Base-by-base conservation (phyloP, 1,284 basidiomycete species). In the Cryptococcus jaspeensis region DNA sequence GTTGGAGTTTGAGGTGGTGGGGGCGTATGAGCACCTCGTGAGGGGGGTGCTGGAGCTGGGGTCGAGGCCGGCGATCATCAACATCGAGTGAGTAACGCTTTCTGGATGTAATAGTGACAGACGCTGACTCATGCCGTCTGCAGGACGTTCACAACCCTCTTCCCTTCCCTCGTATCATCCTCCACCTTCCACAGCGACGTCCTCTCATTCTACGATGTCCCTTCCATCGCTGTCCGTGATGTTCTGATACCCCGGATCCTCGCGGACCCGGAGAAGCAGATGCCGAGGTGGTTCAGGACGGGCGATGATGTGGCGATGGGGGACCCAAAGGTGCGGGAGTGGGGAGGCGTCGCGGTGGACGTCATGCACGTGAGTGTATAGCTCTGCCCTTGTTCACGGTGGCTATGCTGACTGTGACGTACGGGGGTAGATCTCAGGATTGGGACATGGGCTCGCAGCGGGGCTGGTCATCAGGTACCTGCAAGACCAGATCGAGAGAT, bases 321-420 rank as follows among this genome's bases (percentile, higher is more conserved):
- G 11, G 75, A 77, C 56, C 59, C 64, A 16, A 77, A 77, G 56
- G 73, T 74, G 13, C 56, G 66, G 45, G 60, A 67, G 48, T 71
- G 67, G 67, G 70, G 73, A 1, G 71, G 71, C 1, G 54, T 65
- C 7, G 54, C 68, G 13, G 75, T 77, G 9, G 75, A 77, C 50
- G 57, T 77, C 36, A 72, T 77, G 71, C 74, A 75, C 52, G 73
- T 74, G 53, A 69, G 74, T n/a, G n/a, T n/a, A n/a, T 72, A 12
- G 7, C 23, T 36, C 36, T 9, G n/a, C 20, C 25, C 15, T 4
- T 41, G 9, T 8, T 25, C 38, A 12, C 18, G 20, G 12, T 32
- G 9, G 13, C 35, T 28, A 2, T 47, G 16, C 43, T 37, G 23
- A 44, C 8, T 9, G 18, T 45, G 11, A 18, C 36, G 20, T 32